Evolutionary conservation across 345 rosid genomes (phyloP).

Genomic region (Eucalyptus curtisii): DNA sequence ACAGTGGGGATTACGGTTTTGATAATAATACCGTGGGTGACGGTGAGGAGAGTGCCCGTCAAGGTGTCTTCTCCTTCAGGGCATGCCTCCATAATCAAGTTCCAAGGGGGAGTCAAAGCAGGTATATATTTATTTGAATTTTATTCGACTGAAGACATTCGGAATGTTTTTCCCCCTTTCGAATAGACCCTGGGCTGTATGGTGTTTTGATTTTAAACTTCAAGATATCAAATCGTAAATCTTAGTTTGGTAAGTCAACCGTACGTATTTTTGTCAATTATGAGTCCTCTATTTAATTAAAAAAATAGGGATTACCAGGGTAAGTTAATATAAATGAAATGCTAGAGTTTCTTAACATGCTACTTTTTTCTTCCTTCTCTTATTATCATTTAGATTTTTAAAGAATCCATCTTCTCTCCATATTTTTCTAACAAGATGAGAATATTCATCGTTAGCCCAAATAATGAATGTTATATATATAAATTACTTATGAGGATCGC

Average conservation of each 20-base stretch:
- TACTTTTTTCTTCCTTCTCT: neutral
- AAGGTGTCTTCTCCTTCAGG: slow-evolving; percentile 44
- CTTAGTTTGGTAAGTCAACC: neutral
- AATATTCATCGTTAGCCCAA: neutral
- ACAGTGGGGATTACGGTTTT: slow-evolving; percentile 36
- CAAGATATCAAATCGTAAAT: neutral
- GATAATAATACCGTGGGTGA: slow-evolving; percentile 61
- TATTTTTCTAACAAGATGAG: neutral
- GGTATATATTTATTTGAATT: neutral
- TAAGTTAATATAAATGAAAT: neutral
- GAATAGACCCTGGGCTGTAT: too few species aligned
- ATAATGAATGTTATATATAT: neutral
- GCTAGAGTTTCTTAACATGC: neutral
- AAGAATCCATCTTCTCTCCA: neutral
- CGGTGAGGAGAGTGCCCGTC: slow-evolving; percentile 56
- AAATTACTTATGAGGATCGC: neutral
- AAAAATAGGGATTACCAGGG: neutral
- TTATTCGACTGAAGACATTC: neutral
- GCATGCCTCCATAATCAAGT: slow-evolving; percentile 63
- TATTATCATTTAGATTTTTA: neutral
- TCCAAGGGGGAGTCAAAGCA: slow-evolving; percentile 50
- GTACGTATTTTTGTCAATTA: neutral
- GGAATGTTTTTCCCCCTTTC: neutral
- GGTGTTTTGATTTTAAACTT: neutral
- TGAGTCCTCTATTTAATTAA: neutral